Evolutionary conservation across 1,284 basidiomycete species (phyloP).

Genomic region (Sanguinoderma infundibulare): DNA sequence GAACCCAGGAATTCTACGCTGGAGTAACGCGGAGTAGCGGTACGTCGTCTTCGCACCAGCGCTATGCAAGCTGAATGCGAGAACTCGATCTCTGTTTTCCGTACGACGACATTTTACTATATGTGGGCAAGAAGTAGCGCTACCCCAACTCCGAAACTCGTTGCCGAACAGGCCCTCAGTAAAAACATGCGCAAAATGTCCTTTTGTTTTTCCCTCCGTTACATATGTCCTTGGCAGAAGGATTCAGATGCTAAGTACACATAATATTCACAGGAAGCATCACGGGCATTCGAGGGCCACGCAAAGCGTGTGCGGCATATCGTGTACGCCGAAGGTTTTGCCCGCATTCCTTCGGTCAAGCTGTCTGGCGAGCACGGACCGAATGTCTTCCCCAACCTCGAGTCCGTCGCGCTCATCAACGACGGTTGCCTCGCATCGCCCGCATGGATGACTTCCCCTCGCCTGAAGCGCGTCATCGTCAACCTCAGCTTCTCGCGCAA

Average conservation of each 20-base stretch:
- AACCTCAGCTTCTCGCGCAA: constrained; percentile 45
- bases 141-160: too few species aligned
- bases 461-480: constrained; percentile 44
- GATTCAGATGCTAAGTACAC: not conserved
- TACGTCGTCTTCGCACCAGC: too few species aligned
- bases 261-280: not conserved
- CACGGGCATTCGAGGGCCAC: not conserved
- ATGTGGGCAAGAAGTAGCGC: too few species aligned
- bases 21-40: too few species aligned
- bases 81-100: too few species aligned
- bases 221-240: too few species aligned
- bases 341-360: not conserved
- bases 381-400: constrained; percentile 39
- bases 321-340: not conserved
- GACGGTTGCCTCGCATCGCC: constrained; percentile 39
- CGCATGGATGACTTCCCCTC: constrained; percentile 39
- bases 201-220: too few species aligned
- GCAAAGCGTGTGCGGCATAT: constrained; percentile 1
- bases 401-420: constrained; percentile 43
- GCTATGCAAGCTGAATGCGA: too few species aligned
- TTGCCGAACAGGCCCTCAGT: too few species aligned
- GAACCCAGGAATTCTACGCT: too few species aligned
- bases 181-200: too few species aligned
- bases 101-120: too few species aligned
- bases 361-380: not conserved